Conservation (phyloP, 192 early-diverging fungal species). For the Backusella circina region DNA sequence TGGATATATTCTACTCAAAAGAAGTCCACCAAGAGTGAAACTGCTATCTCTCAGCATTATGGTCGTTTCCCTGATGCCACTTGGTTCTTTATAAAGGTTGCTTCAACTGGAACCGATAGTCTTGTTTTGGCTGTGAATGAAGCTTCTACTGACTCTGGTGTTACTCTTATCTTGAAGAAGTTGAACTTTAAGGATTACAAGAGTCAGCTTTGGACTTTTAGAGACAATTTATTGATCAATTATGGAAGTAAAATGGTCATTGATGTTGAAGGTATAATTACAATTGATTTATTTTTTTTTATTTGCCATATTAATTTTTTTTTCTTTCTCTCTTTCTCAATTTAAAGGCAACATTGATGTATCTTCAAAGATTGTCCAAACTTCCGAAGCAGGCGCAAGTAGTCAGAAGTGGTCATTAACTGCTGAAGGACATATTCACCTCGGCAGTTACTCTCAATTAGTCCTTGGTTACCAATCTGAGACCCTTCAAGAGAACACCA, state of each 20-base stretch:
- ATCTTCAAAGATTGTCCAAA: background rate
- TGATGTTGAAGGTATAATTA: slow-evolving; percentile 14
- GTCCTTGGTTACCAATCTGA: slow-evolving; percentile 11
- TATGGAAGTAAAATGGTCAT: slow-evolving; percentile 22
- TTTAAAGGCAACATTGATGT: background rate
- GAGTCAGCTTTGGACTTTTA: slow-evolving; percentile 24
- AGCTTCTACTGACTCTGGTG: background rate
- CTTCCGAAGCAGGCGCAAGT: background rate
- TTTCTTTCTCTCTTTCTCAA: background rate
- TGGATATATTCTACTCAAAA: slow-evolving; percentile 6
- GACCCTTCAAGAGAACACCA: background rate
- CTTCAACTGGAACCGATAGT: slow-evolving; percentile 6
- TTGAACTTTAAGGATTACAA: slow-evolving; percentile 22
- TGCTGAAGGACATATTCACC: slow-evolving; percentile 19
- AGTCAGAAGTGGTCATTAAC: slow-evolving; percentile 23
- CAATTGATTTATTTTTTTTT: background rate
- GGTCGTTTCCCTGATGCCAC: slow-evolving; percentile 21
- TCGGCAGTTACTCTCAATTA: slow-evolving; percentile 3
- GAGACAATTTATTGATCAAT: slow-evolving; percentile 20
- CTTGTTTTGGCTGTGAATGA: slow-evolving; percentile 13
- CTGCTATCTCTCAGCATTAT: slow-evolving; percentile 6
- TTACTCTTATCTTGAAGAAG: slow-evolving; percentile 9
- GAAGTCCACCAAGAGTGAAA: slow-evolving; percentile 1
- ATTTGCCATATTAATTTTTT: background rate
- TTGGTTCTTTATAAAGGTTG: slow-evolving; percentile 26